These are phyloP conservation scores for Suhomyces anneliseae DNA, from an alignment of 1,139 yeast species.

Conservation along the genomic window DNA sequence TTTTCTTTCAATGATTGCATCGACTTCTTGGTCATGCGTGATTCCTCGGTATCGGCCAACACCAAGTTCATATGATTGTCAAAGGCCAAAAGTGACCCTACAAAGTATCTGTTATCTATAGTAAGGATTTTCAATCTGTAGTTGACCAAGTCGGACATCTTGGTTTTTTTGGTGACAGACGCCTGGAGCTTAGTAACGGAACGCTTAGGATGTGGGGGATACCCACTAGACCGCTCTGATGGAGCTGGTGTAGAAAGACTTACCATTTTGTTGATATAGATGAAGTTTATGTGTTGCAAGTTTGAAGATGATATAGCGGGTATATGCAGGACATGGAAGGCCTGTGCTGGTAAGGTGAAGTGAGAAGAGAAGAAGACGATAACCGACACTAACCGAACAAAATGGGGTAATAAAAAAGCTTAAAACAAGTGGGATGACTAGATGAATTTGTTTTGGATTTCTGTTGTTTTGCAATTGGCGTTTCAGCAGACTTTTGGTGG, in stretches of 20 bases:
- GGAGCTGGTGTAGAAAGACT: neutral
- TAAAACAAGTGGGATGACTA: too few species aligned
- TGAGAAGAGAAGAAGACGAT: too few species aligned
- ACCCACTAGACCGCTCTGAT: neutral
- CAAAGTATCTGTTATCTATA: conserved; percentile 69
- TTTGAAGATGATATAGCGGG: too few species aligned
- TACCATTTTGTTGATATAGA: neutral
- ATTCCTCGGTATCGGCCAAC: conserved; percentile 81
- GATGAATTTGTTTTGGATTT: too few species aligned
- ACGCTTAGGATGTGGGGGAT: neutral
- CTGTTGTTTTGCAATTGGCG: too few species aligned
- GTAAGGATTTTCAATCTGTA: conserved; percentile 73
- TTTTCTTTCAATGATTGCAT: conserved; percentile 37
- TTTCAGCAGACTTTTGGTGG: too few species aligned
- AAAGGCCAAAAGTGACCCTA: conserved; percentile 83
- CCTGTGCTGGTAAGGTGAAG: too few species aligned
- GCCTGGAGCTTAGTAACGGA: conserved; percentile 6
- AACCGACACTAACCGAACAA: too few species aligned
- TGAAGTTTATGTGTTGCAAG: too few species aligned
- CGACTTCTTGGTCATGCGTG: conserved; percentile 68
- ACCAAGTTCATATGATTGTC: conserved; percentile 90
- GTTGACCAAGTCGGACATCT: conserved; percentile 68
- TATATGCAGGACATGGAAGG: too few species aligned
- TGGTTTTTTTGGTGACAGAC: conserved; percentile 44
- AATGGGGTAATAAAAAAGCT: too few species aligned